Percentiles rank a stretch among this genome's conserved stretches.
phyloP scores from a whole-genome alignment of 2,329 filamentous ascomycete genomes.

The Emericellopsis atlantica region DNA sequence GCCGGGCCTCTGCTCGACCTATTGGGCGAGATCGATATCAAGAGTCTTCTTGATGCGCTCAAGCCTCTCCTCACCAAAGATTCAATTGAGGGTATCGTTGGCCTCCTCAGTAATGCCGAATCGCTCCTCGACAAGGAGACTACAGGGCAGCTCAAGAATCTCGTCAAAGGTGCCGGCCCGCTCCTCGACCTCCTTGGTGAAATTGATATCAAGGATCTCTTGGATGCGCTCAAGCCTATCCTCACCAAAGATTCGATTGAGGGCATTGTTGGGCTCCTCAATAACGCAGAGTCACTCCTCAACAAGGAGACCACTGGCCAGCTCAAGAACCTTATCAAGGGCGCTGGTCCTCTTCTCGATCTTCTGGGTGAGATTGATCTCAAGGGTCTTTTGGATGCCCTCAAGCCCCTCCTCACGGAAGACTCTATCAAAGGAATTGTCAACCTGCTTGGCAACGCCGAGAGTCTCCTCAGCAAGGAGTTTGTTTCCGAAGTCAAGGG shows the following conservation, averaged over 20 bases:
- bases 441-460: conserved; percentile 14
- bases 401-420: conserved; percentile 16
- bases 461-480: conserved; percentile 16
- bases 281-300: conserved; percentile 12
- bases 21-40: conserved; percentile 18
- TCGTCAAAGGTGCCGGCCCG: conserved; percentile 13
- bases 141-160: conserved; percentile 4
- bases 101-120: conserved; percentile 11
- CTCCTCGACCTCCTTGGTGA: conserved; percentile 16
- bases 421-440: conserved; percentile 13
- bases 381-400: conserved; percentile 10
- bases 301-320: conserved; percentile 11
- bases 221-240: conserved; percentile 20
- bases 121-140: conserved; percentile 17
- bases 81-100: conserved; percentile 12
- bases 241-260: conserved; percentile 19
- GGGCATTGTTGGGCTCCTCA: conserved; percentile 16
- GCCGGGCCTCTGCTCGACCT: conserved; percentile 12
- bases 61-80: conserved; percentile 12
- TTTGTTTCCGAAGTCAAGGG: conserved; percentile 8
- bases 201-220: conserved; percentile 16
- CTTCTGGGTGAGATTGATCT: conserved; percentile 17
- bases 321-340: conserved; percentile 10
- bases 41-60: conserved; percentile 11
- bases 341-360: conserved; percentile 17